phyloP scores from a whole-genome alignment of 2,329 filamentous ascomycete genomes.

The Epichloe sp. region DNA sequence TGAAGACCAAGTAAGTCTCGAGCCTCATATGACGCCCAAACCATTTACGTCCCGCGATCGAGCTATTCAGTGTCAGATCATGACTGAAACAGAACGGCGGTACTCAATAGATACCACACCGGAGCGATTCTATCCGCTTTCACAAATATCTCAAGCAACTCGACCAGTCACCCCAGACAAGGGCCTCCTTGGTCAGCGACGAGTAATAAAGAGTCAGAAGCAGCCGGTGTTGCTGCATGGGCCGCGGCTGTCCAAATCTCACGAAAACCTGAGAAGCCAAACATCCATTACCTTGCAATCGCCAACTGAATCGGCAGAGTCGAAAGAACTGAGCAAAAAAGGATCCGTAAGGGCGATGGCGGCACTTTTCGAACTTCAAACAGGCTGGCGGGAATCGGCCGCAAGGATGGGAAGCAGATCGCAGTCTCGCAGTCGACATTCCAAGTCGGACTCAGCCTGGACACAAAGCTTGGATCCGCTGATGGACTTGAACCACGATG shows the following conservation, averaged over 20 bases:
- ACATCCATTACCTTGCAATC: slow-evolving; percentile 1
- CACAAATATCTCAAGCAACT: background rate
- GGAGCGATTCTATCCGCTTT: slow-evolving; percentile 13
- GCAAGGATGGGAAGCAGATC: background rate
- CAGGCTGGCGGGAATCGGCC: background rate
- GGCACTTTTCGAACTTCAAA: slow-evolving; percentile 33
- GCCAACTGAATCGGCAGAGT: slow-evolving; percentile 8
- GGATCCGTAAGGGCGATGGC: slow-evolving; percentile 35
- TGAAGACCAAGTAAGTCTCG: background rate
- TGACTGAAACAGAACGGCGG: background rate
- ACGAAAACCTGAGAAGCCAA: slow-evolving; percentile 5
- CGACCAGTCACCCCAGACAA: background rate
- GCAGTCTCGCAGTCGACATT: background rate
- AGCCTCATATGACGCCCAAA: background rate
- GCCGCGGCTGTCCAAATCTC: slow-evolving; percentile 6
- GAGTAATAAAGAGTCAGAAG: background rate
- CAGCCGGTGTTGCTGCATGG: slow-evolving; percentile 5
- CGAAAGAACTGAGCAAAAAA: slow-evolving; percentile 13
- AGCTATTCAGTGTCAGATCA: slow-evolving; percentile 3
- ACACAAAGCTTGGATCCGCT: background rate
- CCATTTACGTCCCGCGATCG: slow-evolving; percentile 1
- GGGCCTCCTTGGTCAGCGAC: background rate
- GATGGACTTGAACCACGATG: background rate
- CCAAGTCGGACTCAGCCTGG: slow-evolving; percentile 6
- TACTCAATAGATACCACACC: slow-evolving; percentile 11